These are phyloP conservation scores for Phaffia tasmanica DNA, from an alignment of 768 basidiomycete species.

Conservation along the genomic window DNA sequence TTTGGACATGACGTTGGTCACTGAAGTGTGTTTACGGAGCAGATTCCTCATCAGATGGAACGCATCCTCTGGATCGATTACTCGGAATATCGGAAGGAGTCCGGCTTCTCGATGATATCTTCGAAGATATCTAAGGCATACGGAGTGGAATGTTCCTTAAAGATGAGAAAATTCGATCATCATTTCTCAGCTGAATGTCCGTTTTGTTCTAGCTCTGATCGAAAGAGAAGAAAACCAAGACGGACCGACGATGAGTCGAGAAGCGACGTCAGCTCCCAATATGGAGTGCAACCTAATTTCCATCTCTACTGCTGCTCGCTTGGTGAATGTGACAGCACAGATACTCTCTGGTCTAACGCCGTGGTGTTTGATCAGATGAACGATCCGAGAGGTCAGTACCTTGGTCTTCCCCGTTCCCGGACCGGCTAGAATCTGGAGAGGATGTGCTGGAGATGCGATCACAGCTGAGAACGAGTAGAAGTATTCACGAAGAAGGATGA, in stretches of 20 bases:
- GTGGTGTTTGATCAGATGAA: slow-evolving; percentile 51
- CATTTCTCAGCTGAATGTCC: not conserved
- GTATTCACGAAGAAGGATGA: too few relatives aligned
- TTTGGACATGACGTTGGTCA: not conserved
- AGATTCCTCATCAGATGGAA: slow-evolving; percentile 36
- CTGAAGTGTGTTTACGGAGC: not conserved
- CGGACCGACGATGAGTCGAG: slow-evolving; percentile 45
- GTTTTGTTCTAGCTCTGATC: not conserved
- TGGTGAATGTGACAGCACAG: slow-evolving; percentile 77
- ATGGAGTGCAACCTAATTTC: slow-evolving; percentile 54
- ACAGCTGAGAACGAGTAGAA: slow-evolving; percentile 46
- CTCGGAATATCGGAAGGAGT: slow-evolving; percentile 47
- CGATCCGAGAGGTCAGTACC: slow-evolving; percentile 60
- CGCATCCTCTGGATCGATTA: slow-evolving; percentile 49
- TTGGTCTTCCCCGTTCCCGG: slow-evolving; percentile 50
- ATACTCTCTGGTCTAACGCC: slow-evolving; percentile 49
- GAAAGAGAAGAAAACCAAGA: slow-evolving; percentile 22
- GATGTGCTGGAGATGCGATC: slow-evolving; percentile 49
- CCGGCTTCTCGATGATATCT: slow-evolving; percentile 51
- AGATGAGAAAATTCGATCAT: not conserved
- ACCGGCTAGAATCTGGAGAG: slow-evolving; percentile 71
- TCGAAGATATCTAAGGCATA: slow-evolving; percentile 52
- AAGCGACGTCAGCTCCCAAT: slow-evolving; percentile 52
- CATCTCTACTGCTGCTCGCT: slow-evolving; percentile 85
- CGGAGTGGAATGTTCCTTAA: slow-evolving; percentile 68